phyloP scores from a whole-genome alignment of 2,329 filamentous ascomycete species.

The Cadophora malorum region DNA sequence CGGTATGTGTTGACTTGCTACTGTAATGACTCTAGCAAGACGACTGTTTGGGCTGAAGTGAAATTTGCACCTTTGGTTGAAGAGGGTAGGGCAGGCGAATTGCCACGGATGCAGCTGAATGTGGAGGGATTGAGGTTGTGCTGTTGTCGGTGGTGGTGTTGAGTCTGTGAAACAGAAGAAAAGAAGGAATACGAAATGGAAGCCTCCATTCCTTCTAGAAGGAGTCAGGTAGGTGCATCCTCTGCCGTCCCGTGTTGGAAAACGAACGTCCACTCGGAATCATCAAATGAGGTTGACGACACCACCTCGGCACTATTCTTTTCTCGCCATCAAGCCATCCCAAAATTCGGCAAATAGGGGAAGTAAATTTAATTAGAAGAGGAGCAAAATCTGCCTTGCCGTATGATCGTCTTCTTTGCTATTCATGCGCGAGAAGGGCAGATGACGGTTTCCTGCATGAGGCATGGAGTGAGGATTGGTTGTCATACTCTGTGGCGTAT shows the following conservation, averaged over 20 bases:
- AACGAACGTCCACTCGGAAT: background rate
- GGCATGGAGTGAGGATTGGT: slow-evolving; percentile 9
- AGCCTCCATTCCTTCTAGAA: slow-evolving; percentile 7
- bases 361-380: background rate
- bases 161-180: slow-evolving; percentile 6
- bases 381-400: background rate
- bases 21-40: background rate
- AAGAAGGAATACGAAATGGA: background rate
- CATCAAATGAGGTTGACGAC: background rate
- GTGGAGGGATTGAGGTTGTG: background rate
- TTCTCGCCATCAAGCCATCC: background rate
- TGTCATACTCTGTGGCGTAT: slow-evolving; percentile 6
- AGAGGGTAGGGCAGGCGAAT: background rate
- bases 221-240: slow-evolving; percentile 1
- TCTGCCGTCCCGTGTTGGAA: background rate
- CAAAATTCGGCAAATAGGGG: background rate
- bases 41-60: background rate
- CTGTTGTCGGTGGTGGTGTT: background rate
- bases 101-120: background rate
- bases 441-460: slow-evolving; percentile 11
- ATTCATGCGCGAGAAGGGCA: background rate
- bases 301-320: background rate
- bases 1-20: background rate
- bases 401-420: background rate
- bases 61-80: background rate